Evolutionary conservation across 495 filamentous ascomycete species (phyloP).

Genomic region (Lindgomyces ingoldianus): DNA sequence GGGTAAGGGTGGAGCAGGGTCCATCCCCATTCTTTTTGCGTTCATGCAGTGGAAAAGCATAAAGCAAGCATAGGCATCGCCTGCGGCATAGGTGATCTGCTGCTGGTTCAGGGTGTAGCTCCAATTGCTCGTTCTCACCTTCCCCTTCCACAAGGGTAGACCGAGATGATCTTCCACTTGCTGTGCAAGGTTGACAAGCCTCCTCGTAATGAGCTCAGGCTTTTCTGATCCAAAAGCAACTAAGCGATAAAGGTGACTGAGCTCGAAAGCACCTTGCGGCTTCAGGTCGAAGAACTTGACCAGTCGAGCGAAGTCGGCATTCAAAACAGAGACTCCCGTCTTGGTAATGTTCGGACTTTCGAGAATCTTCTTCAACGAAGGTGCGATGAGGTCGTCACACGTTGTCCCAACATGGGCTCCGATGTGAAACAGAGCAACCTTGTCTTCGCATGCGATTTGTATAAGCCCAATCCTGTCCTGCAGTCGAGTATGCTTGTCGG

Average conservation of each 20-base stretch:
- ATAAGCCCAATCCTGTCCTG: constrained; percentile 70
- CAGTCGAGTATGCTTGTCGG: constrained; percentile 49
- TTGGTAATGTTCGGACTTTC: constrained; percentile 71
- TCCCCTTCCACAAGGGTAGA: constrained; percentile 75
- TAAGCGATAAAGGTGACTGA: constrained; percentile 77
- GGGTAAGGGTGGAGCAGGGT: constrained; percentile 70
- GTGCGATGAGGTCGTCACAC: constrained; percentile 61
- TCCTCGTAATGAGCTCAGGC: constrained; percentile 62
- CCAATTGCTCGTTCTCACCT: constrained; percentile 71
- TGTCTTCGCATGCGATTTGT: constrained; percentile 75
- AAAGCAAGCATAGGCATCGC: constrained; percentile 78
- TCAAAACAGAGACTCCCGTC: constrained; percentile 67
- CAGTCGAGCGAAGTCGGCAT: constrained; percentile 71
- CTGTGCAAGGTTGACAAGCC: constrained; percentile 62
- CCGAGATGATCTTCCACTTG: constrained; percentile 71
- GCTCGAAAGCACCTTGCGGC: constrained; percentile 68
- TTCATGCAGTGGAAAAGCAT: constrained; percentile 72
- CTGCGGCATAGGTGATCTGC: constrained; percentile 81
- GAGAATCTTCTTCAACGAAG: constrained; percentile 67
- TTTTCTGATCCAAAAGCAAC: constrained; percentile 59
- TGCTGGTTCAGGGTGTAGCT: constrained; percentile 55
- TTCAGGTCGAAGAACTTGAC: constrained; percentile 65
- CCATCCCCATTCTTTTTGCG: constrained; percentile 60
- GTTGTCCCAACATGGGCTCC: constrained; percentile 49
- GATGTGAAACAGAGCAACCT: constrained; percentile 81